Percentiles rank a stretch among this genome's conserved stretches.
Evolutionary conservation across 1,284 basidiomycete species (phyloP).

Genomic region (Pholiota adiposa): DNA sequence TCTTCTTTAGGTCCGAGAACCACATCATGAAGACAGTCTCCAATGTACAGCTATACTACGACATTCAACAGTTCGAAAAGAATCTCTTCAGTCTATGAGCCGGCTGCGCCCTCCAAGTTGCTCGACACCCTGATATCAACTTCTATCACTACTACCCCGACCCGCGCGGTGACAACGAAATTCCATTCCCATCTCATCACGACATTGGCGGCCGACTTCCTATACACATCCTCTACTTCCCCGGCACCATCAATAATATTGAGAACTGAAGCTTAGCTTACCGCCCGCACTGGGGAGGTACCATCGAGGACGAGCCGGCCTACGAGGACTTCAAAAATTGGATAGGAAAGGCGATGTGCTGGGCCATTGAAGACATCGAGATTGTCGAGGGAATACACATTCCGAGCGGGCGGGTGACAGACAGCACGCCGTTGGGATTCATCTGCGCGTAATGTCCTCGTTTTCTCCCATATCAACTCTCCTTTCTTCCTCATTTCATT

Average conservation of each 20-base stretch:
- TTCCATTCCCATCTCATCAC: neutral
- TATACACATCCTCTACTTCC: neutral
- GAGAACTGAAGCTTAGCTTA: neutral
- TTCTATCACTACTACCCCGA: neutral
- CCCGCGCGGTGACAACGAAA: neutral
- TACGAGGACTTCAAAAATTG: neutral
- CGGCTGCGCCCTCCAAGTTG: neutral
- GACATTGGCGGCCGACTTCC: neutral
- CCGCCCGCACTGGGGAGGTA: neutral
- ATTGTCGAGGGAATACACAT: too few relatives aligned
- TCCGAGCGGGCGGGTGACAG: too few relatives aligned
- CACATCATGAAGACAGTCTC: slow-evolving; percentile 24
- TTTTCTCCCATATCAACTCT: neutral
- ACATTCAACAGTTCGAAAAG: slow-evolving; percentile 3
- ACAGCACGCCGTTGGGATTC: neutral
- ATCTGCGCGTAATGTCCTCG: neutral
- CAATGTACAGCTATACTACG: neutral
- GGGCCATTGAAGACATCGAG: neutral
- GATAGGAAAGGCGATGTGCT: neutral
- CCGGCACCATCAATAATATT: neutral
- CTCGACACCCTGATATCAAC: slow-evolving; percentile 6
- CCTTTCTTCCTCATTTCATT: neutral
- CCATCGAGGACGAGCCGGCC: neutral
- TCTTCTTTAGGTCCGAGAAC: slow-evolving; percentile 28
- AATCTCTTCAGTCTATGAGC: neutral